Evolutionary conservation across 192 early-diverging fungal species (phyloP).

Genomic region (Lobosporangium transversale): DNA sequence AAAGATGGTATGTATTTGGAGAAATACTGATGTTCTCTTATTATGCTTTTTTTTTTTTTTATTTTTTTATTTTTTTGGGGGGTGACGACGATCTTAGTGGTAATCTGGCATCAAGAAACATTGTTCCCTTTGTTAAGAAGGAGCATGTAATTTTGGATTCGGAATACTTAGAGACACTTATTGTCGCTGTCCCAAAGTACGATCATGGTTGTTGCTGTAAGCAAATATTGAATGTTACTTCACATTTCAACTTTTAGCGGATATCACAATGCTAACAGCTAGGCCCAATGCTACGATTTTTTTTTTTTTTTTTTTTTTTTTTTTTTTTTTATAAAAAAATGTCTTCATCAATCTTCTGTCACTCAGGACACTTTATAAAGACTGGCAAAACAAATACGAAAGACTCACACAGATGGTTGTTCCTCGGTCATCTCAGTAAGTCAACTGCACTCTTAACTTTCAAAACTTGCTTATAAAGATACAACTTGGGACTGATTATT

Average conservation of each 20-base stretch:
- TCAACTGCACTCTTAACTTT: background rate
- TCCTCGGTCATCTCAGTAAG: slow-evolving; percentile 89
- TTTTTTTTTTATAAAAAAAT: background rate
- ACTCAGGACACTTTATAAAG: slow-evolving; percentile 69
- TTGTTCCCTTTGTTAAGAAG: slow-evolving; percentile 91
- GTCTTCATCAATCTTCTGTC: background rate
- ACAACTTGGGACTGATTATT: too few species aligned
- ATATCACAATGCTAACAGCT: too few species aligned
- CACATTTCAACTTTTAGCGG: too few species aligned
- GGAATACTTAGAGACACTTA: slow-evolving; percentile 90
- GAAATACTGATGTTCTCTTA: background rate
- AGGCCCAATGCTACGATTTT: background rate
- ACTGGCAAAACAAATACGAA: slow-evolving; percentile 92
- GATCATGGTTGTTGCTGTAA: too few species aligned
- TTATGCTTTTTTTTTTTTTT: slow-evolving; percentile 11
- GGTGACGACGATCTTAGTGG: slow-evolving; percentile 58
- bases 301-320: background rate
- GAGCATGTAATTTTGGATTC: slow-evolving; percentile 93
- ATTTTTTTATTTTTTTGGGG: too few species aligned
- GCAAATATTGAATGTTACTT: too few species aligned
- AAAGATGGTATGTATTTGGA: too few species aligned
- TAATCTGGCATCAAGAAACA: slow-evolving; percentile 88
- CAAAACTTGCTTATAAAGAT: background rate
- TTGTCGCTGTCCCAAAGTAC: slow-evolving; percentile 96
- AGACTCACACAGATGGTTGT: slow-evolving; percentile 94